These are phyloP conservation scores for Carex arenaria DNA, from an alignment of 202 grass and related monocot species.

Conservation along the genomic window DNA sequence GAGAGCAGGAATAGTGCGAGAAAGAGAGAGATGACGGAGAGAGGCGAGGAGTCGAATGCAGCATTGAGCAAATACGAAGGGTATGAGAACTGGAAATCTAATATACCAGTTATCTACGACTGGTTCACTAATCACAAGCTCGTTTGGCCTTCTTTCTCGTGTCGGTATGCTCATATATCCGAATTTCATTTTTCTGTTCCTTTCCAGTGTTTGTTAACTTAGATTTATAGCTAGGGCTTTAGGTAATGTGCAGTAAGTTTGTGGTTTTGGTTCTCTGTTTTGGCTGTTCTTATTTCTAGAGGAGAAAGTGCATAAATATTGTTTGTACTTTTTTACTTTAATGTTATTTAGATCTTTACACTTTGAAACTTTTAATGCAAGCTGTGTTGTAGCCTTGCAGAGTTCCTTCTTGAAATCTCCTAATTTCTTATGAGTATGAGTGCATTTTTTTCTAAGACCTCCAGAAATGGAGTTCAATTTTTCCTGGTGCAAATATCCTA, in stretches of 20 bases:
- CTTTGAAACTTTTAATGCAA: neutral
- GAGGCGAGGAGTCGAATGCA: conserved; percentile 25
- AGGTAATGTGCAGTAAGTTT: neutral
- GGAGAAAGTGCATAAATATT: neutral
- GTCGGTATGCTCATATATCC: conserved; percentile 37
- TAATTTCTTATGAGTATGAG: neutral
- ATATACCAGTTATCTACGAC: conserved; percentile 88
- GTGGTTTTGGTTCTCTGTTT: neutral
- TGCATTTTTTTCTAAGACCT: neutral
- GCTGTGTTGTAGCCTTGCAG: neutral
- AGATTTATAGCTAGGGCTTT: conserved; percentile 33
- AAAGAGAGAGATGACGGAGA: conserved; percentile 27
- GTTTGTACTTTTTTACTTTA: neutral
- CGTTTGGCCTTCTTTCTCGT: conserved; percentile 91
- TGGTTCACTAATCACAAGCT: conserved; percentile 96
- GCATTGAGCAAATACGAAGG: conserved; percentile 61
- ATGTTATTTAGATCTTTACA: neutral
- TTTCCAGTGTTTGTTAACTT: too few species aligned
- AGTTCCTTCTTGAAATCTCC: neutral
- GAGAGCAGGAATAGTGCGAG: neutral
- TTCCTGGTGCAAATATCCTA: too few species aligned
- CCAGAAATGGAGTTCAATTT: neutral
- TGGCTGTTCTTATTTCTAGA: neutral
- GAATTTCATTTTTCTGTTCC: neutral
- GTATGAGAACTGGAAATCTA: conserved; percentile 83